Evolutionary conservation across 2,329 filamentous ascomycete species (phyloP).

Genomic region (Zymoseptoria passerinii): DNA sequence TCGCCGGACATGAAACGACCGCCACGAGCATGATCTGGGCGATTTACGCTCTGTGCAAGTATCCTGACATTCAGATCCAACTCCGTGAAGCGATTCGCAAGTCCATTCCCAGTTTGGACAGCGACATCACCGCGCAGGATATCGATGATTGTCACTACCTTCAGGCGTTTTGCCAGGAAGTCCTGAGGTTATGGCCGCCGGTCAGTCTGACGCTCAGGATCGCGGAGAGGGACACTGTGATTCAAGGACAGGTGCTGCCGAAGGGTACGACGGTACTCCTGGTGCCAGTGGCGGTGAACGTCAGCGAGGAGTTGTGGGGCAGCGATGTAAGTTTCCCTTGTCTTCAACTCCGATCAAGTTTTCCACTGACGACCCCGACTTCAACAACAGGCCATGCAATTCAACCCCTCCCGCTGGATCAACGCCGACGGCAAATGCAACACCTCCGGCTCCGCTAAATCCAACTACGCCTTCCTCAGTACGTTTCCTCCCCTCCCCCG

Average conservation of each 20-base stretch:
- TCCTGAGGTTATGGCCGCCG: constrained; percentile 63
- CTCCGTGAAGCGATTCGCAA: constrained; percentile 45
- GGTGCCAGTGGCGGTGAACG: constrained; percentile 60
- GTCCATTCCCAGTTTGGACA: constrained; percentile 37
- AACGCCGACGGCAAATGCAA: constrained; percentile 42
- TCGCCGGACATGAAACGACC: constrained; percentile 56
- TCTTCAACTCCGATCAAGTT: not conserved
- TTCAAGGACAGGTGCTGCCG: constrained; percentile 58
- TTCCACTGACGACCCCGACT: not conserved
- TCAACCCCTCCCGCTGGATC: constrained; percentile 74
- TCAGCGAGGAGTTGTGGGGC: constrained; percentile 63
- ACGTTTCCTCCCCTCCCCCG: not conserved
- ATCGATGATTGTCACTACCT: constrained; percentile 72
- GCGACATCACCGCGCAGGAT: constrained; percentile 44
- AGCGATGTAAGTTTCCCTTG: constrained; percentile 46
- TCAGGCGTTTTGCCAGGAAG: constrained; percentile 69
- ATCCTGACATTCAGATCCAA: constrained; percentile 41
- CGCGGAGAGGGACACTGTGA: constrained; percentile 54
- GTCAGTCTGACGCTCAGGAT: constrained; percentile 64
- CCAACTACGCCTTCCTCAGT: constrained; percentile 66
- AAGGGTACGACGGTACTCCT: constrained; percentile 63
- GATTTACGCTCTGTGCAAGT: constrained; percentile 43
- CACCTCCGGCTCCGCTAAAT: constrained; percentile 62
- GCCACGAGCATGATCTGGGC: constrained; percentile 47
- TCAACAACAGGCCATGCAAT: constrained; percentile 38